Percentiles rank a stretch among this genome's conserved stretches.
Conservation (phyloP, 495 filamentous ascomycete genomes). For the Neurospora sp. region DNA sequence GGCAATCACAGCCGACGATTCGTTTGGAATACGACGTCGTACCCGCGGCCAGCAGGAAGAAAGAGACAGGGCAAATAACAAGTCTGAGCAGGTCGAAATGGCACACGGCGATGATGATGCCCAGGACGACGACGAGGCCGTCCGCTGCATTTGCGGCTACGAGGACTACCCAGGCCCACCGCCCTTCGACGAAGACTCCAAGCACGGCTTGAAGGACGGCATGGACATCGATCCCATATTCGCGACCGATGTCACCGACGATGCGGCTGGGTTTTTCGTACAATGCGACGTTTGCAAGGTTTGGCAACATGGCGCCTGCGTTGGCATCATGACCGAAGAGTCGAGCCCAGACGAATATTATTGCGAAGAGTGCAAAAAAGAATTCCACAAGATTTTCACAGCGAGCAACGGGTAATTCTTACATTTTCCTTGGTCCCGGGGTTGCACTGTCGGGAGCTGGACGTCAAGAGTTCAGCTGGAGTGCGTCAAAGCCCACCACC, state of each 20-base stretch:
- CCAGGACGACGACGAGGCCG: constrained; percentile 84
- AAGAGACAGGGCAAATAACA: constrained; percentile 39
- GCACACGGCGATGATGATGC: constrained; percentile 50
- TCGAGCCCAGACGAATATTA: constrained; percentile 94
- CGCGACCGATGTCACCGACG: constrained; percentile 65
- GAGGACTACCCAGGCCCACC: constrained; percentile 92
- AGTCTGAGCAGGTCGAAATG: constrained; percentile 42
- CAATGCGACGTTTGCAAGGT: constrained; percentile 97
- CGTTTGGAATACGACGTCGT: constrained; percentile 44
- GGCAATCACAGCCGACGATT: constrained; percentile 48
- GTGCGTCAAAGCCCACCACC: constrained; percentile 19
- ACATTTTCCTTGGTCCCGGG: constrained; percentile 2
- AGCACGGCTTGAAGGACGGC: constrained; percentile 36
- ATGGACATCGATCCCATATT: constrained; percentile 46
- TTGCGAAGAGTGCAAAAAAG: constrained; percentile 87
- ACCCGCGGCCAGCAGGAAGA: constrained; percentile 58
- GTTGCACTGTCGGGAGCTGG: constrained; percentile 5
- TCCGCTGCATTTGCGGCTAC: constrained; percentile 87
- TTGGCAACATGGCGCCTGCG: constrained; percentile 98
- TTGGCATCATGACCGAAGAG: constrained; percentile 90
- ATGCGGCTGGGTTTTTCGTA: constrained; percentile 88
- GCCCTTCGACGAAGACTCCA: constrained; percentile 51
- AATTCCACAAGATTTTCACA: constrained; percentile 72
- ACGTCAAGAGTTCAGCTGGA: constrained; percentile 15
- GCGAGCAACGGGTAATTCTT: constrained; percentile 75